These are phyloP conservation scores for Boletellus emodensis DNA, from an alignment of 768 basidiomycete genomes.

Conservation along the genomic window DNA sequence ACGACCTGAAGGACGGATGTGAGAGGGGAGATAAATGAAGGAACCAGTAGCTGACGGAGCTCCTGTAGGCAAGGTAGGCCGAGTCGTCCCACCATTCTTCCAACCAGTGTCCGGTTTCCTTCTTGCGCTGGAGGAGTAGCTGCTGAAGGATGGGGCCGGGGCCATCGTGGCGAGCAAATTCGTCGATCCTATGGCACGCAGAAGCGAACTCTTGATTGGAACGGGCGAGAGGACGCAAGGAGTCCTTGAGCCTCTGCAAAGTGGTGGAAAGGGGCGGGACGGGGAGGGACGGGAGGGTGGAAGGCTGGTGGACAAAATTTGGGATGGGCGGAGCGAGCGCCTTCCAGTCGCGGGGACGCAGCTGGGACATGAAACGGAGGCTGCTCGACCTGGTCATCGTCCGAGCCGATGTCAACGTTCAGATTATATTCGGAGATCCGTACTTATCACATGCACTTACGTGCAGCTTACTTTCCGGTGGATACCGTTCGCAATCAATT, in stretches of 20 bases:
- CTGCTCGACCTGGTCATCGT: neutral
- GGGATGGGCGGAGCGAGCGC: constrained; percentile 56
- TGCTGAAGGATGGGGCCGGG: constrained; percentile 57
- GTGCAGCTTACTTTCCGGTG: no score
- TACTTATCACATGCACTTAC: no score
- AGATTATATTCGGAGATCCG: no score
- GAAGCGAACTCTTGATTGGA: constrained; percentile 53
- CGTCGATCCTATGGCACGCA: constrained; percentile 60
- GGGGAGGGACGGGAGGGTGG: constrained; percentile 64
- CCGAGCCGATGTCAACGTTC: no score
- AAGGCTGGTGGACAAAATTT: constrained; percentile 63
- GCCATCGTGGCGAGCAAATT: constrained; percentile 45
- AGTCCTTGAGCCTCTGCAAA: constrained; percentile 62
- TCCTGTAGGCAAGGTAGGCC: constrained; percentile 81
- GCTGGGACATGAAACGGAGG: constrained; percentile 17
- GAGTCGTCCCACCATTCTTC: constrained; percentile 93
- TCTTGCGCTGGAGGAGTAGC: constrained; percentile 53
- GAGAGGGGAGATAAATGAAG: constrained; percentile 1
- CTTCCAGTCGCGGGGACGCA: constrained; percentile 66
- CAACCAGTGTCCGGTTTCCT: constrained; percentile 71
- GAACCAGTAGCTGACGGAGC: constrained; percentile 52
- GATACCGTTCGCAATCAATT: no score
- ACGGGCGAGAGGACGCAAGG: constrained; percentile 70
- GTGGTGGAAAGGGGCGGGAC: constrained; percentile 68
- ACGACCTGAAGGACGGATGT: constrained; percentile 53